Conservation (phyloP, 2,329 filamentous ascomycete species). For the Colletotrichum tabaci region DNA sequence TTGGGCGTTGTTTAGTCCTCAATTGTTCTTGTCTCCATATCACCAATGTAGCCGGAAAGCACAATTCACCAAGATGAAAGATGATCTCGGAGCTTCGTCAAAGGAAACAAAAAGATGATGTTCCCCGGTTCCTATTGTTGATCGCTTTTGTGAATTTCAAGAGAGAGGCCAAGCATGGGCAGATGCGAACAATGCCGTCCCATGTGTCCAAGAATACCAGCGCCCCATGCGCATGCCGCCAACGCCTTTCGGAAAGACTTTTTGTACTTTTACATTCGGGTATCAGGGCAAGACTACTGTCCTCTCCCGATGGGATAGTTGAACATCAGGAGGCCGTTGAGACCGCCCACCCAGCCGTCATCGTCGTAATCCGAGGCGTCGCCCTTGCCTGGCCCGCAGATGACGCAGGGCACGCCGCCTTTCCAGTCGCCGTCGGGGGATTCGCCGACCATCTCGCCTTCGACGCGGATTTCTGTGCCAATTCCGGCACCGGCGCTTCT, state of each 20-base stretch:
- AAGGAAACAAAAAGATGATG: background rate
- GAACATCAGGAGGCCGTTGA: conserved; percentile 95
- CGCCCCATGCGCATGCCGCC: conserved; percentile 14
- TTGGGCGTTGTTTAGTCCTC: background rate
- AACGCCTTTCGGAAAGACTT: conserved; percentile 39
- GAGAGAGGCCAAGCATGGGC: background rate
- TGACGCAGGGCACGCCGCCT: conserved; percentile 93
- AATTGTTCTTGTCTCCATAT: no score
- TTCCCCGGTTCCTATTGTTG: background rate
- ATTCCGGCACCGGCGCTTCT: conserved; percentile 76
- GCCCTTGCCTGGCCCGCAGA: conserved; percentile 70
- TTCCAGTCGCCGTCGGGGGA: conserved; percentile 65
- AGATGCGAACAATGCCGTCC: background rate
- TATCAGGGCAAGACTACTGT: conserved; percentile 32
- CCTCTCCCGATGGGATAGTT: conserved; percentile 89
- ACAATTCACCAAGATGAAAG: background rate
- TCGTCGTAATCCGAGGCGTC: conserved; percentile 71
- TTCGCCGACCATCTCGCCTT: conserved; percentile 83
- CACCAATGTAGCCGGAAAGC: background rate
- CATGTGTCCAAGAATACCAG: background rate
- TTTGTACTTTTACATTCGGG: conserved; percentile 37
- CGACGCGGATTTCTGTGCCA: conserved; percentile 90
- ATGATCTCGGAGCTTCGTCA: background rate
- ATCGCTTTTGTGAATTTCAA: background rate
- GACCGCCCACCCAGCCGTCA: conserved; percentile 95